Base-by-base conservation (phyloP, 768 basidiomycete species). In the Leccinum pellstonianum region DNA sequence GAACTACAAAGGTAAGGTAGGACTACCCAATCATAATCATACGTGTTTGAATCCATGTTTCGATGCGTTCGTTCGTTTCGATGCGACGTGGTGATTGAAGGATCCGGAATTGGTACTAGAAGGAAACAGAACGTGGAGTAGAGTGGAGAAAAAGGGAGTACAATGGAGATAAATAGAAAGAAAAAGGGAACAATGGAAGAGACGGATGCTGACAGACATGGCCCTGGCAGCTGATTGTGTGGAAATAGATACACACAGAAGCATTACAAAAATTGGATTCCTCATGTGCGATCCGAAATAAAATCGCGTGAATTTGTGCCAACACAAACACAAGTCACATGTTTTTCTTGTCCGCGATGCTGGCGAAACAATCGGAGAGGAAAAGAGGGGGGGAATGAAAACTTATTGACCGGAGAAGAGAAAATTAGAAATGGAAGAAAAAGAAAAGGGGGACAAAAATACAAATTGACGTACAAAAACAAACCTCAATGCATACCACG, bases 381-480 rank as follows among this genome's bases (percentile, higher is more conserved):
- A 17, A 58, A 55, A 23, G 8, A 29, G 27, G 23, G 7, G 15
- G 7, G n/a, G 38, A 21, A 37, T 17, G 37, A n/a, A 17, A n/a
- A 43, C 17, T 43, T 38, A 25, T 62, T 49, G 37, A 49, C 37
- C 47, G 27, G 17, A 27, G 37, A 50, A 47, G 33, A 14, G 33
- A 35, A 35, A 35, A 14, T 35, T 61, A 38, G 17, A 54, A 46
- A 43, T 43, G 41, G 41, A 25, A 12, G 52, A 57, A 57, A 62
- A 54, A 37, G 53, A 54, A 43, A 56, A 56, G 53, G 38, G 52
- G 38, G 51, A 25, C 50, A 61, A 64, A 15, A 38, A 58, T 25
- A 49, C 27, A 35, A 59, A 33, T 43, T 11, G 27, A n/a, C 31
- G 43, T 43, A 43, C 43, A 43, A 37, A 53, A 58, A 29, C 23